These are phyloP conservation scores for Kurtzmaniella quercitrusa DNA, from an alignment of 1,139 yeast species.

Conservation along the genomic window DNA sequence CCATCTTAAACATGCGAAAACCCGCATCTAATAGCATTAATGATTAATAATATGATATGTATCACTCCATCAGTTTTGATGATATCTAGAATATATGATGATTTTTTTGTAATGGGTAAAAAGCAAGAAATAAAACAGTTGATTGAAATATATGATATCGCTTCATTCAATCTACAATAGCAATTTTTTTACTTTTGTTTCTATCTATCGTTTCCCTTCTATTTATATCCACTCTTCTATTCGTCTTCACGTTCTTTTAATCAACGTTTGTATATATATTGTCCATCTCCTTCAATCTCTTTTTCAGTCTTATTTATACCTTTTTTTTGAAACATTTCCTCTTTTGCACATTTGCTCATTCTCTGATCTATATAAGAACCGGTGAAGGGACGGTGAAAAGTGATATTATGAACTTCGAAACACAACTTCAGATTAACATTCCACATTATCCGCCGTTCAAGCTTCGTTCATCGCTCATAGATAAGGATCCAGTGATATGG, in stretches of 20 bases:
- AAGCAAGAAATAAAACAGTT: no score
- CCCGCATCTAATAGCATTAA: background rate
- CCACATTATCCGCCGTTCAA: conserved; percentile 73
- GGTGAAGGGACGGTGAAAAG: background rate
- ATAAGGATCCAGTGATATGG: conserved; percentile 82
- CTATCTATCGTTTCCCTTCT: no score
- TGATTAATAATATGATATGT: no score
- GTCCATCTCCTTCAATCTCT: no score
- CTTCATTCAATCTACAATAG: no score
- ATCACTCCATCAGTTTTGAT: no score
- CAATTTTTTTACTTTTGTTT: no score
- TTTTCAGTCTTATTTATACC: background rate
- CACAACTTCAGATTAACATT: conserved; percentile 19
- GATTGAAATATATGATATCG: no score
- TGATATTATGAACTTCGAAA: background rate
- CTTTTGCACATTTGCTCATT: background rate
- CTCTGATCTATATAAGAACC: background rate
- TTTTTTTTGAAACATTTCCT: background rate
- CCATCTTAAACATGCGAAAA: background rate
- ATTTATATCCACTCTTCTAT: background rate
- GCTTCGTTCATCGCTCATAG: conserved; percentile 67
- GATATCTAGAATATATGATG: no score
- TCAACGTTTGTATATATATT: no score
- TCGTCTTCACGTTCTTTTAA: no score
- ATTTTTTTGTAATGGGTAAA: no score